Conservation (phyloP, 208 protist genomes). For the Vickermania ingenoplastis region DNA sequence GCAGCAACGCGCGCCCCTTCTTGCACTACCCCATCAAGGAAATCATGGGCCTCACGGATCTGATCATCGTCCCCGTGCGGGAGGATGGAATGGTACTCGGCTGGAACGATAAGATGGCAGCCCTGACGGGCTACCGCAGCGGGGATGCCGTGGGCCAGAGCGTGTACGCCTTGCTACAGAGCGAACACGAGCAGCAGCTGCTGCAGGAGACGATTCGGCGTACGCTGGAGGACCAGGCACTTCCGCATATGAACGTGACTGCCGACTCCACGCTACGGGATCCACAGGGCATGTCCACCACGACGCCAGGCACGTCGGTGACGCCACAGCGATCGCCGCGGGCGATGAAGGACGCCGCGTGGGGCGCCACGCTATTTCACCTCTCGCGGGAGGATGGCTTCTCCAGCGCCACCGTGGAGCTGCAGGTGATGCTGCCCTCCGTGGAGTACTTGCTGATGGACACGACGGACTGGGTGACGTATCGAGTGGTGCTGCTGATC, state of each 20-base stretch:
- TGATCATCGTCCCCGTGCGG: slow-evolving; percentile 52
- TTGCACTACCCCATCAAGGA: slow-evolving; percentile 38
- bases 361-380: background rate
- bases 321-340: background rate
- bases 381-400: background rate
- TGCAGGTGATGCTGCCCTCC: background rate
- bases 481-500: background rate
- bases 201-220: slow-evolving; percentile 53
- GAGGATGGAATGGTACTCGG: slow-evolving; percentile 71
- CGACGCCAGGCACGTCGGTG: background rate
- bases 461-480: background rate
- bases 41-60: slow-evolving; percentile 8
- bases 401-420: background rate
- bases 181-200: slow-evolving; percentile 53
- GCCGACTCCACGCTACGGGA: background rate
- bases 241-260: background rate
- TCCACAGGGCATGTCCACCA: background rate
- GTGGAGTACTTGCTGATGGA: background rate
- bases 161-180: slow-evolving; percentile 71
- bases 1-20: slow-evolving; percentile 6
- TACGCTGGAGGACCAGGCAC: slow-evolving; percentile 10
- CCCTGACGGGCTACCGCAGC: slow-evolving; percentile 53
- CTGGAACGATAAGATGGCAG: slow-evolving; percentile 61
- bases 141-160: slow-evolving; percentile 68
- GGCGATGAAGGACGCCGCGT: background rate